Base-by-base conservation (phyloP, 176 grass and related monocot genomes). In the Oryza officinalis region DNA sequence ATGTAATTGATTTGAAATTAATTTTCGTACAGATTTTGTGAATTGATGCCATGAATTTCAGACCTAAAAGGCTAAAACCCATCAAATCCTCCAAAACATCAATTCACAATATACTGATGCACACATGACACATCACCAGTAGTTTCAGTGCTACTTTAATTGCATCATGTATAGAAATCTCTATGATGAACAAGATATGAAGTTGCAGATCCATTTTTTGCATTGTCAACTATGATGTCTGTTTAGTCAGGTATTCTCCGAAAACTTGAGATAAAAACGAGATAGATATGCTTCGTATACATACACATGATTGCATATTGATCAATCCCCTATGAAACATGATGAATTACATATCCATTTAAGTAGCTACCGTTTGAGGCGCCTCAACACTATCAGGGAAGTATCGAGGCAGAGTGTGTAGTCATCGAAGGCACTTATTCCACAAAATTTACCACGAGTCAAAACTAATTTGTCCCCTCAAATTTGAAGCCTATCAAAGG, bases 371-470 rank as follows among this genome's bases (percentile, higher is more conserved):
- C 0, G 59, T 65, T 82, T 13, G 10, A 23, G 13, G 6, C 32
- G n/a, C 72, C 72, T 73, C 28, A 61, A 33, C 47, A 89, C 54
- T 76, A 25, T 32, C 41, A 57, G 27, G 82, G 76, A 31, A 72
- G n/a, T 79, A 89, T 86, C 54, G 71, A 44, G 72, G 32, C 72
- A 52, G 31, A 27, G 23, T 9, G 76, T 77, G 10, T 49, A 76
- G 88, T 86, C 74, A 63, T 90, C 74, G 2, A 68, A 83, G 67
- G 57, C 45, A 83, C 46, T 90, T 86, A 86, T 83, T 83, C 60
- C 79, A 74, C 74, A 86, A 86, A 90, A 90, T 74, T 90, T 83
- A 86, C 79, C 78, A 35, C 13, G 77, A 60, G 14, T 23, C 74
- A 63, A 40, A 67, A 61, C 74, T 82, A 68, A 74, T 41, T 68